Percentiles rank a stretch among this genome's conserved stretches.
These are phyloP conservation scores for Boletellus ananiceps DNA, from an alignment of 768 basidiomycete genomes.

Conservation along the genomic window DNA sequence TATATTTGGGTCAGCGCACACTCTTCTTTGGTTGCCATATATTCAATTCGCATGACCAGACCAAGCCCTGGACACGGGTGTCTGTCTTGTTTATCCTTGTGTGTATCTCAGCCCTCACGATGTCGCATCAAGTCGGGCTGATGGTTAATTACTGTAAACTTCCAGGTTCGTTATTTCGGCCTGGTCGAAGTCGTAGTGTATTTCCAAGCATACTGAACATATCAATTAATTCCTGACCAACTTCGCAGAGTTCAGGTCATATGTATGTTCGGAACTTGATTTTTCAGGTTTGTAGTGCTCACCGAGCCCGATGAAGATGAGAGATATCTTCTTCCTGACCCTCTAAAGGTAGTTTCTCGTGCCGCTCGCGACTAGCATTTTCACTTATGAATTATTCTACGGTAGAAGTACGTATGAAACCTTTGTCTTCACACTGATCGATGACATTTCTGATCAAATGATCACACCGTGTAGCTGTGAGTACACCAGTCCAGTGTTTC, in stretches of 20 bases:
- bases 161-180: neutral
- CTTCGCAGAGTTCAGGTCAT: too few relatives aligned
- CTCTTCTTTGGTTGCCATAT: neutral
- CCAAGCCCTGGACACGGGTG: neutral
- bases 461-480: neutral
- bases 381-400: neutral
- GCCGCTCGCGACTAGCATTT: neutral
- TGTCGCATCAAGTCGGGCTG: neutral
- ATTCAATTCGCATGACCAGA: neutral
- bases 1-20: neutral
- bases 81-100: neutral
- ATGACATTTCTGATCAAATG: too few relatives aligned
- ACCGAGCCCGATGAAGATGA: neutral
- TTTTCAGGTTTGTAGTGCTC: neutral
- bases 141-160: neutral
- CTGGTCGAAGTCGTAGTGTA: neutral
- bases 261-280: neutral
- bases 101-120: neutral
- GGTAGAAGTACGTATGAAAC: neutral
- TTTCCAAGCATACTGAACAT: too few relatives aligned
- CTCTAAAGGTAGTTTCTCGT: neutral
- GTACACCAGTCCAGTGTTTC: neutral
- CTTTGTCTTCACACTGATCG: neutral
- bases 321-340: too few relatives aligned
- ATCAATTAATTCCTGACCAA: neutral